Base-by-base conservation (phyloP, 441 rosid genomes). In the Jatropha multifida region DNA sequence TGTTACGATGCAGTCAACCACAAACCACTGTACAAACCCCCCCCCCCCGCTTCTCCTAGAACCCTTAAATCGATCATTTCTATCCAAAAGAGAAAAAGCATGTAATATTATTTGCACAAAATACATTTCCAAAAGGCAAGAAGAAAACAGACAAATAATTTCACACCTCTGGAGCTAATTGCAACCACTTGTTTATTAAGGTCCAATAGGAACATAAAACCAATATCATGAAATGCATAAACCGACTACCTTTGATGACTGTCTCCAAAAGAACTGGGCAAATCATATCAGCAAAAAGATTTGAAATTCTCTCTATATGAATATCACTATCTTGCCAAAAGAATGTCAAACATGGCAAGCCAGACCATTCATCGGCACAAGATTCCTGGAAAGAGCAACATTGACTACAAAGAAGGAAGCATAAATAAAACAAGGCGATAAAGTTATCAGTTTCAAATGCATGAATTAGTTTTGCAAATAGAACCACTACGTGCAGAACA, bases 261-360 rank as follows among this genome's bases (percentile, higher is more conserved):
- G 97, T 88, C 72, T 92, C 93, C 71, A 90, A 75, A 74, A 96
- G 78, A 78, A 88, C 91, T 13, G 98, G 98, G 82, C 83, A 94
- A 56, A 96, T 83, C 55, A 83, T 72, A 77, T 88, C 85, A 65
- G 93, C 86, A 72, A 94, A 90, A 71, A 86, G 68, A 76, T 87
- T 20, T 59, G 63, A 59, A 59, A 59, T 26, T 9, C 13, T 59
- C 63, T 59, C 63, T 37, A 59, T 74, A 67, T 80, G 82, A 74
- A 70, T 65, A 69, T 82, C 88, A 23, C 60, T 65, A 75, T 85
- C 91, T 79, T 81, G 82, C 75, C 74, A 88, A 74, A 77, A 86
- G 84, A 96, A 94, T 82, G 75, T 84, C 86, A 96, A 80, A 85
- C 98, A 96, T 3, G 98, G 92, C 81, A 74, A 78, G 74, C 76